Evolutionary conservation across 129 eudicot species (phyloP), one percentile per base, ranked within the genome.

Genomic region (Tagetes erecta): DNA sequence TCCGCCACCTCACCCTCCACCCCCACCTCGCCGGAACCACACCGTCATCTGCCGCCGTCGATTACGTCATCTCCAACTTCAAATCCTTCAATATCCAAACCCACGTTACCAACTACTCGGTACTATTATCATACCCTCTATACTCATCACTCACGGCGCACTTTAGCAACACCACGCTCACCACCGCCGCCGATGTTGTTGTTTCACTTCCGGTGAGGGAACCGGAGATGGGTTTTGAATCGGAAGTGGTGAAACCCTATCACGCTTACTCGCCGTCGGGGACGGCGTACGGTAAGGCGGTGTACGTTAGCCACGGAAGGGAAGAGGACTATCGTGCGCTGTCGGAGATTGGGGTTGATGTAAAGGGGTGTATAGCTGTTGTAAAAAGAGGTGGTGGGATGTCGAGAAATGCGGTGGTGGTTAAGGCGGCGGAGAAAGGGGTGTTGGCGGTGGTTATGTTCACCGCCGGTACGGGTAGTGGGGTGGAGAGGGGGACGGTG

Each of bases 261-360:
- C 98, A 93, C 78, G 98, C 98, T 3, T 93, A 93, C 77, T 90
- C 96, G 2, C 98, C 96, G 3, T 86, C 96, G 8, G 98, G 95
- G 9, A 46, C 86, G 14, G 95, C 74, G 57, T 73, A 76, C 78
- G 89, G 89, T 3, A 64, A 38, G 72, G 92, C 91, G 46, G 92
- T 90, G 35, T 90, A 86, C 41, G 85, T 90, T 9, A 78, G 82
- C 87, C 81, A 84, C 38, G 98, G 96, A 0, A 70, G 87, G 67
- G 91, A 81, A 20, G 72, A 69, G 68, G 98, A 93, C 85, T 93
- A 90, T 53, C 67, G 31, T 68, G 84, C 78, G 74, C 87, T 91
- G 80, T 75, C 40, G 59, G 78, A 76, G 14, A 78, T 33, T 42
- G 89, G 92, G 3, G 91, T 90, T 14, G 76, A 80, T 3, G 89